These are phyloP conservation scores for Albophoma yamanashiensis DNA, from an alignment of 2,329 filamentous ascomycete species.

Conservation along the genomic window DNA sequence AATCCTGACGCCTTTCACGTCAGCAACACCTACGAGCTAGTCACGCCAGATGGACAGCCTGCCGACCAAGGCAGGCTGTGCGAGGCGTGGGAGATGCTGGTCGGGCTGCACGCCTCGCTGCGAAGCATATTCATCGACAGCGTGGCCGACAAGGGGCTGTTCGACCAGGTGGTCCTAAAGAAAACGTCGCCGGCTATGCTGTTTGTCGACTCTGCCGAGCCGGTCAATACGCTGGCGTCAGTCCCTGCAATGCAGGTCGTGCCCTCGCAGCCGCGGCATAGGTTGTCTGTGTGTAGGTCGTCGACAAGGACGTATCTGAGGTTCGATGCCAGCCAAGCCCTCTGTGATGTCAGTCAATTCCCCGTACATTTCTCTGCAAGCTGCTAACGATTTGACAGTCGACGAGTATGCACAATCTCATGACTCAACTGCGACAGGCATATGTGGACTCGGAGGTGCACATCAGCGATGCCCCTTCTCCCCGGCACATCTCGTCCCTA, in stretches of 20 bases:
- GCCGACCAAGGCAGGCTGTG: conserved; percentile 35
- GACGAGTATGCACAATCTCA: conserved; percentile 32
- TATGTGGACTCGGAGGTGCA: conserved; percentile 27
- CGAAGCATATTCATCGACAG: conserved; percentile 42
- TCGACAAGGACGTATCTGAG: conserved; percentile 33
- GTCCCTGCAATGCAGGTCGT: conserved; percentile 28
- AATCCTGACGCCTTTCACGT: conserved; percentile 30
- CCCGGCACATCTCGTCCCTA: conserved; percentile 15
- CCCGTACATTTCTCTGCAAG: background rate
- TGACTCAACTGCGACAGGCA: conserved; percentile 33
- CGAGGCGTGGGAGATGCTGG: conserved; percentile 37
- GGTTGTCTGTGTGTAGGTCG: conserved; percentile 38
- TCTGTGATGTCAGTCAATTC: conserved; percentile 30
- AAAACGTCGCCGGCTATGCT: conserved; percentile 39
- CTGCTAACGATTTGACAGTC: conserved; percentile 6
- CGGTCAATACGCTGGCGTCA: conserved; percentile 23
- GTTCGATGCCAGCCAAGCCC: conserved; percentile 38
- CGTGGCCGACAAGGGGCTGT: conserved; percentile 35
- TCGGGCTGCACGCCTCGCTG: conserved; percentile 31
- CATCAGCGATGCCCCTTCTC: conserved; percentile 10
- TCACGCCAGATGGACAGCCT: conserved; percentile 20
- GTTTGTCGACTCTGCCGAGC: conserved; percentile 35
- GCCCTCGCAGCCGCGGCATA: conserved; percentile 32
- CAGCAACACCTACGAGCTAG: conserved; percentile 37
- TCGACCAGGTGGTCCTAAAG: conserved; percentile 37